Evolutionary conservation across 2,329 filamentous ascomycete species (phyloP).

Genomic region (Sphaerulina populicola): DNA sequence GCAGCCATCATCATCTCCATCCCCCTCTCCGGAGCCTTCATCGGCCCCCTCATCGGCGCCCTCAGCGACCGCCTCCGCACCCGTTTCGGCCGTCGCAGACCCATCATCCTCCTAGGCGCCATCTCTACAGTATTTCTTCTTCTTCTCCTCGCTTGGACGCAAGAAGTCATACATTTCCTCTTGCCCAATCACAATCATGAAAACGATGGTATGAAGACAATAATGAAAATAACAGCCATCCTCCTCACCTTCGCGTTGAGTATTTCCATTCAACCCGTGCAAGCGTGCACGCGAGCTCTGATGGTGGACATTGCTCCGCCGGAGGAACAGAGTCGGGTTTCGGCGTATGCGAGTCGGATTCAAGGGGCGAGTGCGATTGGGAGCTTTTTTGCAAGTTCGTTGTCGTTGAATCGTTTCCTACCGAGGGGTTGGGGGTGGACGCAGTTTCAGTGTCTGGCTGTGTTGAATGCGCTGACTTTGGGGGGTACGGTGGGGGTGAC

Average conservation of each 20-base stretch:
- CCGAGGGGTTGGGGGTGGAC: conserved; percentile 10
- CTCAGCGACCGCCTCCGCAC: conserved; percentile 2
- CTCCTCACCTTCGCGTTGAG: conserved; percentile 11
- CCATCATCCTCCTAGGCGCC: conserved; percentile 17
- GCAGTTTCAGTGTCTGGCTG: conserved; percentile 17
- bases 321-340: conserved; percentile 13
- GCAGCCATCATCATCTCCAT: conserved; percentile 18
- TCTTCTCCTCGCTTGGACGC: conserved; percentile 14
- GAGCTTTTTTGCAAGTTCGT: conserved; percentile 16
- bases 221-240: background rate
- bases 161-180: conserved; percentile 1
- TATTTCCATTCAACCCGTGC: conserved; percentile 16
- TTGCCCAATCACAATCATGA: too few species aligned
- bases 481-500: conserved; percentile 16
- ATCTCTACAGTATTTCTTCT: conserved; percentile 9
- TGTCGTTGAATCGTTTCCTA: conserved; percentile 12
- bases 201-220: too few species aligned
- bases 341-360: conserved; percentile 13
- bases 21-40: conserved; percentile 17
- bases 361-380: conserved; percentile 17
- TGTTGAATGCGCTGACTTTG: conserved; percentile 17
- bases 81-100: conserved; percentile 14
- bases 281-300: conserved; percentile 15
- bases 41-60: conserved; percentile 13
- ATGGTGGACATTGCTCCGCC: conserved; percentile 16